Conservation (phyloP, 2,329 filamentous ascomycete species). For the Colletotrichum cereale region DNA sequence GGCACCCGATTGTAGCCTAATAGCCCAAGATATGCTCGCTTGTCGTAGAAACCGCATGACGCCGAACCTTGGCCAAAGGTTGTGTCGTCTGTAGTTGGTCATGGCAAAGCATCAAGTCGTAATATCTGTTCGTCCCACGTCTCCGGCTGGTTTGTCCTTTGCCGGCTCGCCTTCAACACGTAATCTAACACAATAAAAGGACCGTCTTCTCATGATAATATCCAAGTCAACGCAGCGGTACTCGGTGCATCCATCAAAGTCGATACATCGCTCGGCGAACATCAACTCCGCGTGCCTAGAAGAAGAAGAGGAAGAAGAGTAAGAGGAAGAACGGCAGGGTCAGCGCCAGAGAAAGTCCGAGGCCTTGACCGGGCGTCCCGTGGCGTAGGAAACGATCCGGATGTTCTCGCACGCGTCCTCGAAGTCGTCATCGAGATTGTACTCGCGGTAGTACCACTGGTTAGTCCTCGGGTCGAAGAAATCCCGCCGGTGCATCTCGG, state of each 20-base stretch:
- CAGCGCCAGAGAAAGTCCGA: slow-evolving; percentile 31
- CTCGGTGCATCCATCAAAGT: too few species aligned
- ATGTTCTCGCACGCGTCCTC: slow-evolving; percentile 35
- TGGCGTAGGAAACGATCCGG: slow-evolving; percentile 25
- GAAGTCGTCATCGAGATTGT: slow-evolving; percentile 37
- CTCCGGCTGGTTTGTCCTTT: not conserved
- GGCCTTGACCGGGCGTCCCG: slow-evolving; percentile 28
- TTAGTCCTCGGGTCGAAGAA: slow-evolving; percentile 28
- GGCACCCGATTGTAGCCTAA: not conserved
- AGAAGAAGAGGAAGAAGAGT: not conserved
- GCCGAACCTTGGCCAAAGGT: not conserved
- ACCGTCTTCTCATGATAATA: not conserved
- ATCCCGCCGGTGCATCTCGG: slow-evolving; percentile 28
- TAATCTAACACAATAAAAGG: not conserved
- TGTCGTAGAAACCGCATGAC: not conserved
- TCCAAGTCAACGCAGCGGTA: not conserved
- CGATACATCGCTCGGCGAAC: not conserved
- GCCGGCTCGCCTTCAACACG: not conserved
- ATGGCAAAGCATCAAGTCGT: slow-evolving; percentile 15
- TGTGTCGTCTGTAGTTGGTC: not conserved
- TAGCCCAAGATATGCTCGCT: not conserved
- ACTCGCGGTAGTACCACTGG: slow-evolving; percentile 36
- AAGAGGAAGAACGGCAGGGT: not conserved
- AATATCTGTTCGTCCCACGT: not conserved
- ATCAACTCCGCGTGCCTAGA: not conserved